Base-by-base conservation (phyloP, 768 basidiomycete species). In the Boletus bicolor region DNA sequence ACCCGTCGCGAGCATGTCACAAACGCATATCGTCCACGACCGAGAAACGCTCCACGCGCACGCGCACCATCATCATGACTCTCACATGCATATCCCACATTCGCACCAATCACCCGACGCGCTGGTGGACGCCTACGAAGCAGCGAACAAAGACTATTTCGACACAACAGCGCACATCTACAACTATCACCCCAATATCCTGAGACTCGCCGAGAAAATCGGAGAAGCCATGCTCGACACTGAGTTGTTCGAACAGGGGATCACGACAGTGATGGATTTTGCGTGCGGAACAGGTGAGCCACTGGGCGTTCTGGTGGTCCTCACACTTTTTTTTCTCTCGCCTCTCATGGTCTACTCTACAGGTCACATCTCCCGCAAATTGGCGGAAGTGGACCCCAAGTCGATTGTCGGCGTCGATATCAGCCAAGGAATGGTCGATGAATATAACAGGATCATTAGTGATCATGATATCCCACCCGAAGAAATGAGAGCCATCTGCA, bases 341-440 rank as follows among this genome's bases (percentile, higher is more conserved):
- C 12, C 5, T n/a, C 12, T 30, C 19, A 24, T 3, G 21, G 21
- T 24, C 21, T 24, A 24, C 21, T n/a, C 1, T 39, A 24, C 34
- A 91, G 90, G 90, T 15, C 68, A 83, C 21, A 68, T 89, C 15
- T 85, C 89, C 2, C 77, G 82, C 58, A 77, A 79, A 42, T 76
- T 91, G 24, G 82, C 81, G 0, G 81, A 81, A 0, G 75, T 82
- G 2, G 73, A 86, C 59, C 79, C 79, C 44, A 86, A 82, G 65
- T 75, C 75, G 32, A 79, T 91, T 57, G 70, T 90, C 15, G 90
- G 89, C 10, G 82, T 88, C 15, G 91, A 92, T 64, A 86, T 91
- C 64, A 89, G 84, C 70, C 82, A 84, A 58, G 79, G 71, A 1
- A 81, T 84, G 76, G 85, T 91, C 9, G 83, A 89, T 52, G 69